Evolutionary conservation across 1,139 yeast genomes (phyloP).

Genomic region (Debaryomycetaceae sp.): DNA sequence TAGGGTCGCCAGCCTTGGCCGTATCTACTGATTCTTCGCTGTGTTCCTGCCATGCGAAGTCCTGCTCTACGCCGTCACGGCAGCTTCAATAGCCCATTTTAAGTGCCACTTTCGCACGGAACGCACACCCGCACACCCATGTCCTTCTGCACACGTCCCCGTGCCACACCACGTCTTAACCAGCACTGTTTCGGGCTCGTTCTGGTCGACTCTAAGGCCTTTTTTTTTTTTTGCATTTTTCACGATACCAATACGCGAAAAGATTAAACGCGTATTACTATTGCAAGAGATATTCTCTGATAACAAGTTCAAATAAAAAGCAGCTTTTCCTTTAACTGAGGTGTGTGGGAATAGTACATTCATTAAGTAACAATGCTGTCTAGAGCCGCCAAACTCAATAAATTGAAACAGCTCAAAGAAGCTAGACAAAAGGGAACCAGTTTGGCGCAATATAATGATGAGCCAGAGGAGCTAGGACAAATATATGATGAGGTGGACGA

Average conservation of each 20-base stretch:
- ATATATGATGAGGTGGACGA: constrained; percentile 90
- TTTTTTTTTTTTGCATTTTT: not conserved
- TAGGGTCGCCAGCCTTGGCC: no score
- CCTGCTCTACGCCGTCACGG: no score
- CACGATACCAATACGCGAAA: not conserved
- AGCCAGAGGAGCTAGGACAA: constrained; percentile 33
- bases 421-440: constrained; percentile 38
- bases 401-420: constrained; percentile 37
- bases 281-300: not conserved
- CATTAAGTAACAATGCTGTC: constrained; percentile 21
- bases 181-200: no score
- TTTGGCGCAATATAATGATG: constrained; percentile 17
- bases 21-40: no score
- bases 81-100: no score
- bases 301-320: not conserved
- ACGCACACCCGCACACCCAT: no score
- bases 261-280: not conserved
- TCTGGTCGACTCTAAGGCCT: no score
- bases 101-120: no score
- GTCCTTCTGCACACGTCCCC: no score
- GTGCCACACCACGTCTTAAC: no score
- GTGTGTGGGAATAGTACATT: not conserved
- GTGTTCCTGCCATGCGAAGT: no score
- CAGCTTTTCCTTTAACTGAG: not conserved
- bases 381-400: constrained; percentile 28